Evolutionary conservation across 805 yeast species (phyloP).

Genomic region (Cyberlindnera amylophila): DNA sequence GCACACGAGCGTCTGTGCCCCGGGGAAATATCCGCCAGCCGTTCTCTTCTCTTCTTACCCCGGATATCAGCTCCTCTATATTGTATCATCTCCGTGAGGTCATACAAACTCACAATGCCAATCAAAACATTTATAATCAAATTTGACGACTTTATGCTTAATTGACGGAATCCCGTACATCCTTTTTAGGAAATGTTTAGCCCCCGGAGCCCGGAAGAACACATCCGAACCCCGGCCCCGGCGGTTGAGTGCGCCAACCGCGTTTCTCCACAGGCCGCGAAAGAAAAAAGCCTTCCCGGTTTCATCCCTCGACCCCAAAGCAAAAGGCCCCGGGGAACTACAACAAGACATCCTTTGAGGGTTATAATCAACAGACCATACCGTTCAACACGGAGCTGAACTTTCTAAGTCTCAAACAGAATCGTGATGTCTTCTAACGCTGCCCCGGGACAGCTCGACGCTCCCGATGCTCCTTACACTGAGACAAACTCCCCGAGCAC

Average conservation of each 20-base stretch:
- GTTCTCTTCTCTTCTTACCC: no score
- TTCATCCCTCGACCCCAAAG: background rate
- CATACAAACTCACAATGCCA: no score
- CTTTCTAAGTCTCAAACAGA: no score
- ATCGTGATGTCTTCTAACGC: no score
- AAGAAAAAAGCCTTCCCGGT: background rate
- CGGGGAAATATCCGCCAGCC: background rate
- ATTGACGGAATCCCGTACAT: background rate
- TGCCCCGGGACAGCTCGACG: background rate
- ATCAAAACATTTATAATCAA: no score
- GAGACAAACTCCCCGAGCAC: slow-evolving; percentile 2
- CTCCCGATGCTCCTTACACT: background rate
- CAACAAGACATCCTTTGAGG: no score
- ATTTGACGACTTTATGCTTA: no score
- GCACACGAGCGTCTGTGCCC: background rate
- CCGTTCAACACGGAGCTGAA: no score
- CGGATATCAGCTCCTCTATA: no score
- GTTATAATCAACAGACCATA: no score
- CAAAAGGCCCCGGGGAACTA: background rate
- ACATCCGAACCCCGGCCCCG: background rate
- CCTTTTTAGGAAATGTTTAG: background rate
- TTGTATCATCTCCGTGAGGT: no score
- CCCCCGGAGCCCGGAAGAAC: background rate
- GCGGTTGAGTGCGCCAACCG: background rate
- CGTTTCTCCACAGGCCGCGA: background rate